Evolutionary conservation across 805 yeast species (phyloP).

Genomic region (Myxozyma neotropica): DNA sequence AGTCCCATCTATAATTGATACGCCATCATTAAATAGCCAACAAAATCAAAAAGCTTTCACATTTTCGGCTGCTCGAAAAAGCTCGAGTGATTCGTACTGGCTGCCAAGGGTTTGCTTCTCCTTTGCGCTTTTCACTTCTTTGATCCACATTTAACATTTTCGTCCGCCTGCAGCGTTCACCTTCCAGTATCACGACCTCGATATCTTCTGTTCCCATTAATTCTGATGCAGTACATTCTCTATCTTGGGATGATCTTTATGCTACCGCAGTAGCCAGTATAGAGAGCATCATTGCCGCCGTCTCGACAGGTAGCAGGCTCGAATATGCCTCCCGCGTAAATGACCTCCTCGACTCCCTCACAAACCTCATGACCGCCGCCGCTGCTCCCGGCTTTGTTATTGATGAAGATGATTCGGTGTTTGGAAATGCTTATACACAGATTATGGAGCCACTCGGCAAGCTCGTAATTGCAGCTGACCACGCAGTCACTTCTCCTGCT

Average conservation of each 20-base stretch:
- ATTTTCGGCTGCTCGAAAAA: background rate
- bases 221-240: background rate
- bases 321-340: constrained; percentile 9
- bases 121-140: background rate
- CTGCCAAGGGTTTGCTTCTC: background rate
- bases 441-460: constrained; percentile 22
- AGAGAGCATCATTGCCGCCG: constrained; percentile 6
- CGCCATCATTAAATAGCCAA: background rate
- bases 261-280: background rate
- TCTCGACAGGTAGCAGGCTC: background rate
- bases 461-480: constrained; percentile 16
- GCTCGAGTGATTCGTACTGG: constrained; percentile 9
- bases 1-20: background rate
- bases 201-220: background rate
- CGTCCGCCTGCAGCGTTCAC: constrained; percentile 1
- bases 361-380: constrained; percentile 18
- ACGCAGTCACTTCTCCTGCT: background rate
- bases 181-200: background rate
- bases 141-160: background rate
- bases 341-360: constrained; percentile 17
- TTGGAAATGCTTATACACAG: constrained; percentile 4
- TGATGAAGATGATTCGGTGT: constrained; percentile 1
- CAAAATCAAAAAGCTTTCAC: background rate
- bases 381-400: constrained; percentile 26
- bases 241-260: constrained; percentile 19